Evolutionary conservation across 768 basidiomycete species (phyloP), one percentile per base, ranked within the genome.

Genomic region (Naganishia antarctica): DNA sequence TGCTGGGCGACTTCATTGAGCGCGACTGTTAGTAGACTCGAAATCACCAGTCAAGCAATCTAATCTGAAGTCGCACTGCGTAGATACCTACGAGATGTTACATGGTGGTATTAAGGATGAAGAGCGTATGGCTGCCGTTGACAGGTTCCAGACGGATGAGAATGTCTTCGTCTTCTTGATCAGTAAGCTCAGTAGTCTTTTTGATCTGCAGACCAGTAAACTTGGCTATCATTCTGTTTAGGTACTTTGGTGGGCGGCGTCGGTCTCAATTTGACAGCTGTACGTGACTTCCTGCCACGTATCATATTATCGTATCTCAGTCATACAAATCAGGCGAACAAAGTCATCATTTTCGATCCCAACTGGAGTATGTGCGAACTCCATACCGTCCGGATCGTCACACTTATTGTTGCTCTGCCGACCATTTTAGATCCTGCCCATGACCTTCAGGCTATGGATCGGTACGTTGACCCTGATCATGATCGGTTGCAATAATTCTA

Each of bases 261-360:
- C 5, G 92, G 92, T 1, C 79, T 96, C 47, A 96, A 93, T 73
- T 78, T 96, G 49, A 91, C 90, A 16, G 87, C 87, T 3, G 92
- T 75, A 28, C 62, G 75, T 72, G 2, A 49, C 13, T 15, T 60
- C 45, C n/a, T n/a, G n/a, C n/a, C n/a, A n/a, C n/a, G n/a, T n/a
- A n/a, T n/a, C n/a, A n/a, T n/a, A n/a, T n/a, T n/a, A n/a, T n/a
- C n/a, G n/a, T n/a, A n/a, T n/a, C n/a, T n/a, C n/a, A n/a, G n/a
- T n/a, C n/a, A n/a, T n/a, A n/a, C n/a, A n/a, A n/a, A n/a, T 23
- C 57, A 73, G 67, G 77, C 94, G 3, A 97, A 98, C 73, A 92
- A 89, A 78, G 94, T 96, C 23, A 88, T 92, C 28, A 88, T 92
- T 44, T 91, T 94, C 74, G 90, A 93, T 79, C 91, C 93, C 3